phyloP scores from a whole-genome alignment of 108 stramenopile species.

The Schizochytrium sp. region DNA sequence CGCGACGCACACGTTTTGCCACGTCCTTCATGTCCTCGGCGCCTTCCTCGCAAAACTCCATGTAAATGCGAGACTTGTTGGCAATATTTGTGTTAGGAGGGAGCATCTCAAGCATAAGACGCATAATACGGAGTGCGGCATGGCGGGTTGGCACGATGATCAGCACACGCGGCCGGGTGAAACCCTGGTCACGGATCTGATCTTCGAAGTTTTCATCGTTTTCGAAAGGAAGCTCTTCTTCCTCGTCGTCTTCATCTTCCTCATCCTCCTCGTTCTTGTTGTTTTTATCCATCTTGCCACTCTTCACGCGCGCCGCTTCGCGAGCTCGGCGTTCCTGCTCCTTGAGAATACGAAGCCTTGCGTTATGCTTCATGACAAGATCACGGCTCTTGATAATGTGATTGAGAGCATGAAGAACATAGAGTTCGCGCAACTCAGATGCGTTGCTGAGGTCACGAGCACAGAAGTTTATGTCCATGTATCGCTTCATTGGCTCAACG shows the following conservation, averaged over 20 bases:
- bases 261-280: neutral
- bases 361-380: constrained; percentile 27
- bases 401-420: constrained; percentile 48
- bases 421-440: constrained; percentile 38
- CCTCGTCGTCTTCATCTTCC: neutral
- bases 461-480: constrained; percentile 29
- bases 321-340: neutral
- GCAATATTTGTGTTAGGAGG: neutral
- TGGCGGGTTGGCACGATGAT: constrained; percentile 38
- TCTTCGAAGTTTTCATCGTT: constrained; percentile 2
- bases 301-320: neutral
- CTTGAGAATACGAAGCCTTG: neutral
- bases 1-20: constrained; percentile 19
- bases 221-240: neutral
- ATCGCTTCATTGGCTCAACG: neutral
- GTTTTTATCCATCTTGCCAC: neutral
- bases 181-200: constrained; percentile 11
- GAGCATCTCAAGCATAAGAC: constrained; percentile 22
- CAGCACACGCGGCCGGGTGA: constrained; percentile 6
- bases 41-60: constrained; percentile 41
- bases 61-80: constrained; percentile 27
- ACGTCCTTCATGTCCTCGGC: constrained; percentile 33
- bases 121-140: constrained; percentile 47
- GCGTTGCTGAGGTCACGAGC: constrained; percentile 28
- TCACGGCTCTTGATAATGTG: constrained; percentile 49